A percentile compares a stretch with the other conserved stretches of the same genome.
Conservation (phyloP, 2,329 filamentous ascomycete species). For the Penicillium sp. region DNA sequence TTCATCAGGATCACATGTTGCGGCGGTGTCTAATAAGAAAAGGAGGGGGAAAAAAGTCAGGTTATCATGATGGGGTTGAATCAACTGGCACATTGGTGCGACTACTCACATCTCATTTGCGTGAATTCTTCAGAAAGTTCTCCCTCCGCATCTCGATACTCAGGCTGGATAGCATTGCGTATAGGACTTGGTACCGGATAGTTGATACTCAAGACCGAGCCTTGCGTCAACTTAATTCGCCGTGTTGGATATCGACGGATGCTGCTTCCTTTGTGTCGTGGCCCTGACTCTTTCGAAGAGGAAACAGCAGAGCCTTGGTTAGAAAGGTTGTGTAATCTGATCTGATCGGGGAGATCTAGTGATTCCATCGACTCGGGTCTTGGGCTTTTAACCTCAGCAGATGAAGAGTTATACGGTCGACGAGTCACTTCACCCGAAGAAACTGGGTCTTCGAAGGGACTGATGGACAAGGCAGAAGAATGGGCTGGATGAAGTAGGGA, state of each 20-base stretch:
- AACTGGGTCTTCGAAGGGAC: constrained; percentile 1
- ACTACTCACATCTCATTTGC: constrained; percentile 17
- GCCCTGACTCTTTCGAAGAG: constrained; percentile 1
- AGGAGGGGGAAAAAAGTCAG: neutral
- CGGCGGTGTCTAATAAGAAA: constrained; percentile 68
- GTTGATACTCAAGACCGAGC: constrained; percentile 16
- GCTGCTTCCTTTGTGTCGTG: constrained; percentile 2
- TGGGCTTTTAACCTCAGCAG: neutral
- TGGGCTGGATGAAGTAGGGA: neutral
- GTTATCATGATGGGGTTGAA: neutral
- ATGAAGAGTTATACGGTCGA: neutral
- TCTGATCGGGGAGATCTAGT: constrained; percentile 3
- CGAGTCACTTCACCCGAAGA: neutral
- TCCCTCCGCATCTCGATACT: constrained; percentile 16
- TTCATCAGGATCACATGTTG: constrained; percentile 93
- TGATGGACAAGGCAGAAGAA: neutral
- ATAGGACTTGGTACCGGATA: constrained; percentile 19
- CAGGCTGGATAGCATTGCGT: constrained; percentile 16
- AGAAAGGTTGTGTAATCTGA: constrained; percentile 7
- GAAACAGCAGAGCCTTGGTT: constrained; percentile 6
- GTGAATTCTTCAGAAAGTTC: constrained; percentile 19
- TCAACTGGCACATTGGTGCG: neutral
- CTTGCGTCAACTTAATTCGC: constrained; percentile 17
- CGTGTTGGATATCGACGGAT: constrained; percentile 17
- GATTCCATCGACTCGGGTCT: neutral